Conservation (phyloP, 129 eudicot species). For the Arctium lappa region DNA sequence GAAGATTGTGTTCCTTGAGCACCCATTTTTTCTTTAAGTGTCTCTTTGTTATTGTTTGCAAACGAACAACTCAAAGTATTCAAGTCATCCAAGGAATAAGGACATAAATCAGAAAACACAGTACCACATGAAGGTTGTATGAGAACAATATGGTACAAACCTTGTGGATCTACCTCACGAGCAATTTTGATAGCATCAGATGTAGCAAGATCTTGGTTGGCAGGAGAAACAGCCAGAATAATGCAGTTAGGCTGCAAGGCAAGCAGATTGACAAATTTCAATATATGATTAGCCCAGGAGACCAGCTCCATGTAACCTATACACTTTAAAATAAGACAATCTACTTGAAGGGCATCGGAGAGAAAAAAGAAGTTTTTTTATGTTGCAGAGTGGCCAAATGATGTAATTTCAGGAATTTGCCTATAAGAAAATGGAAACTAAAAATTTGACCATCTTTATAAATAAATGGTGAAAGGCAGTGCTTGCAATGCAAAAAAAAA, state of each 20-base stretch:
- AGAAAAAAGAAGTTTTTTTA: not conserved
- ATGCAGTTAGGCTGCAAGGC: slow-evolving; percentile 97
- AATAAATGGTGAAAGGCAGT: slow-evolving; percentile 4
- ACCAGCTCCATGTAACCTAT: not conserved
- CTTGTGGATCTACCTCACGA: slow-evolving; percentile 99
- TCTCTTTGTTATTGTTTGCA: not conserved
- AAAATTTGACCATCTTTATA: not conserved
- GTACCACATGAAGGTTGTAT: not conserved
- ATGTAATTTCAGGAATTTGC: slow-evolving; percentile 4
- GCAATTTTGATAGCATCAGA: slow-evolving; percentile 97
- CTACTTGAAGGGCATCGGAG: not conserved
- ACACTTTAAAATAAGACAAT: not conserved
- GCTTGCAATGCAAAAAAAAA: not conserved
- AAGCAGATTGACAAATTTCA: slow-evolving; percentile 11
- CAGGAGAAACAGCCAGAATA: slow-evolving; percentile 94
- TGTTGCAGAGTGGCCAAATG: slow-evolving; percentile 11
- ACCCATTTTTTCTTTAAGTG: not conserved
- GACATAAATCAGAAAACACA: not conserved
- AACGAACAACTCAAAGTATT: not conserved
- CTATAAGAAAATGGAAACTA: not conserved
- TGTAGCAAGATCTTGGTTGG: slow-evolving; percentile 98
- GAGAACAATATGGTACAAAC: slow-evolving; percentile 29
- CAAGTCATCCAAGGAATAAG: not conserved
- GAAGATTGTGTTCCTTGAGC: not conserved
- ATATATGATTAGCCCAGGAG: slow-evolving; percentile 13